phyloP scores from a whole-genome alignment of 331 rosid genomes.

The Pyracantha coccinea region DNA sequence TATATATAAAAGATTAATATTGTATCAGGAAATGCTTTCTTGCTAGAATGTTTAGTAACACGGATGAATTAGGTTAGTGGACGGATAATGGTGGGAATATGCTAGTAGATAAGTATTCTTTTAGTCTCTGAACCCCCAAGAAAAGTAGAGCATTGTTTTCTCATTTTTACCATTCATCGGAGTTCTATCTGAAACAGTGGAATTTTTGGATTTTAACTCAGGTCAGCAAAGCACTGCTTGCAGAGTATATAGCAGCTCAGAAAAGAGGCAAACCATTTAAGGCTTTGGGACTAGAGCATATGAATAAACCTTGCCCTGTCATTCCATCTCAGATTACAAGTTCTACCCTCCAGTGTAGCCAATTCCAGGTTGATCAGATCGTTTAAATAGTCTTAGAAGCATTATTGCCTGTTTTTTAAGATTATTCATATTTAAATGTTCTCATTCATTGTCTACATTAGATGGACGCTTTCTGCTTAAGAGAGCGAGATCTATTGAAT shows the following conservation, averaged over 20 bases:
- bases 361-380: constrained; percentile 58
- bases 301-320: constrained; percentile 61
- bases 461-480: constrained; percentile 70
- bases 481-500: constrained; percentile 77
- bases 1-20: too few species aligned
- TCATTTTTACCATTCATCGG: not conserved
- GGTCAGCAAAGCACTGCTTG: constrained; percentile 92
- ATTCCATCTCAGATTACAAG: constrained; percentile 60
- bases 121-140: not conserved
- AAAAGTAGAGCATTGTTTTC: not conserved
- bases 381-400: not conserved
- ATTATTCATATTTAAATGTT: not conserved
- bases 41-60: not conserved
- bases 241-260: constrained; percentile 50
- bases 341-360: constrained; percentile 45
- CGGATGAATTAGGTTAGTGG: not conserved
- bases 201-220: constrained; percentile 27
- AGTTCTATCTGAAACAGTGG: not conserved
- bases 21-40: not conserved
- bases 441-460: constrained; percentile 28
- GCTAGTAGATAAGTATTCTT: not conserved
- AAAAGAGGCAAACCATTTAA: constrained; percentile 60
- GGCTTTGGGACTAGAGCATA: constrained; percentile 82
- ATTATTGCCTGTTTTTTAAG: not conserved
- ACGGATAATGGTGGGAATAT: not conserved